These are phyloP conservation scores for Corymbia citriodora DNA, from an alignment of 441 rosid species.

Conservation along the genomic window DNA sequence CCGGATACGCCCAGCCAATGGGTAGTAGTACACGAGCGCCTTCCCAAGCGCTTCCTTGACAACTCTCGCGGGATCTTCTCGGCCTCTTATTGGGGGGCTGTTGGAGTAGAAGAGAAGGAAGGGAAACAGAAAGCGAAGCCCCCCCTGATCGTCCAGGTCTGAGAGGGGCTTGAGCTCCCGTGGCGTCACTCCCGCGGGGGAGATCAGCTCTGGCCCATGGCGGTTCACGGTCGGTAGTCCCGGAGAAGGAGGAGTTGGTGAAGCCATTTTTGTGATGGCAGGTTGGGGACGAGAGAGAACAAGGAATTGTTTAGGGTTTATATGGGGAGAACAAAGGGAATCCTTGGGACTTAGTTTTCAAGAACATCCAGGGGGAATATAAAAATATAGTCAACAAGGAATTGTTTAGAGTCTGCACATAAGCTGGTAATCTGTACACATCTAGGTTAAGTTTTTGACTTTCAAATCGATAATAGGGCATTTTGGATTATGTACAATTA, in stretches of 20 bases:
- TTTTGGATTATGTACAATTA: too few species aligned
- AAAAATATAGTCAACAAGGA: not conserved
- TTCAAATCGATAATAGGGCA: too few species aligned
- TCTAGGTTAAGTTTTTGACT: too few species aligned
- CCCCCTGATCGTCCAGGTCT: not conserved
- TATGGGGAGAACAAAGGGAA: not conserved
- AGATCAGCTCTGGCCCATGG: not conserved
- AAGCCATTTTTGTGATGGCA: not conserved
- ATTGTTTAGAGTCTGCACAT: not conserved
- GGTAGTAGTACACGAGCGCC: not conserved
- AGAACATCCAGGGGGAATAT: not conserved
- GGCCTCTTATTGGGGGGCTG: not conserved
- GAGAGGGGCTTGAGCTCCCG: not conserved
- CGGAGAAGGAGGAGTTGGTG: not conserved
- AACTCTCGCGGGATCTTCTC: not conserved
- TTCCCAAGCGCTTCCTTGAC: not conserved
- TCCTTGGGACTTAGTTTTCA: not conserved
- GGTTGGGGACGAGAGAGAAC: not conserved
- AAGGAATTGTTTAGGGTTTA: not conserved
- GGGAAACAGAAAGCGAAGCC: not conserved
- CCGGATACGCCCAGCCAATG: not conserved
- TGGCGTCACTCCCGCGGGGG: not conserved
- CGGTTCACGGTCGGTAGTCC: not conserved
- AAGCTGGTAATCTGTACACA: not conserved
- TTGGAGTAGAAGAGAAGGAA: not conserved